Evolutionary conservation across 108 stramenopile species (phyloP), one percentile per base, ranked within the genome.

Genomic region (Skeletonema potamos): DNA sequence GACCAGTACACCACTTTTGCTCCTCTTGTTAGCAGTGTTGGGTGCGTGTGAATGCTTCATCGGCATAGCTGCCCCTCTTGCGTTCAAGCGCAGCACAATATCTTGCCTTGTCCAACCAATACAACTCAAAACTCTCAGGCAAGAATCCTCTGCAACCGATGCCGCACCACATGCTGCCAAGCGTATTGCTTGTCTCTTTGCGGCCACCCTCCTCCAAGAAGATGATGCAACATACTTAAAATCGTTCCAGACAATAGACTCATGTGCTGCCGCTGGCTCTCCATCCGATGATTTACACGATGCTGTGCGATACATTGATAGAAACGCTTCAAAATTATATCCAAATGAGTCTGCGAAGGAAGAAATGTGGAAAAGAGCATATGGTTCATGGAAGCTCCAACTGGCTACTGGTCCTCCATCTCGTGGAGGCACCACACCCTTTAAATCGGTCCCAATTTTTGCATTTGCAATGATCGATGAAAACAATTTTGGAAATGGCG

Each of bases 391-490:
- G 86, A 82, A 85, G 43, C 62, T 87, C 10, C 79, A 78, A 32
- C 51, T 87, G 62, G 86, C 86, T 4, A 87, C 86, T 12, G 86
- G 86, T 4, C 39, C 39, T 41, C 39, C 39, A 41, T 13, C 39
- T n/a, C 15, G 39, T 51, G 82, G 79, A 51, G 84, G 84, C 20
- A 73, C 12, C 15, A 83, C 59, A 12, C 73, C 74, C 18, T 87
- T 87, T 68, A 87, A 87, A 54, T 67, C 82, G 10, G 74, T 87
- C 6, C 86, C 86, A 43, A 85, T 87, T 36, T 87, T 87, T 71
- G 86, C 86, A n/a, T 87, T 68, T 74, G 86, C 86, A 11, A 76
- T 85, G 79, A 72, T 87, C 33, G 86, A 87, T 32, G 86, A 87
- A 28, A 63, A 43, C 1, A 77, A 70, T 30, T 87, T 87, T 77